Base-by-base conservation (phyloP, 2,329 filamentous ascomycete species). In the Exophiala aquamarina region DNA sequence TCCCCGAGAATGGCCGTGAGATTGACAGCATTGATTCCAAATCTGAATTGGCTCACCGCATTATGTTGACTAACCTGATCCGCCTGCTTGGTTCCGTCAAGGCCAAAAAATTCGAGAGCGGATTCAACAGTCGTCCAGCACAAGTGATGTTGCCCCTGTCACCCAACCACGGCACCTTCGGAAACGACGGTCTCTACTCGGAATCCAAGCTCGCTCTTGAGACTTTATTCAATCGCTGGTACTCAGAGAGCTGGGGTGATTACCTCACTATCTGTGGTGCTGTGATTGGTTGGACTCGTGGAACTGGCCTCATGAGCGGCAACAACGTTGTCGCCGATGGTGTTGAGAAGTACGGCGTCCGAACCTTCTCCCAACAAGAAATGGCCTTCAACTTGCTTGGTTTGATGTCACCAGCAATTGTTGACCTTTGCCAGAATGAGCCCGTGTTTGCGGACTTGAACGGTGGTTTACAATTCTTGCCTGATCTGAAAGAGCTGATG, bases 311-410 rank as follows among this genome's bases (percentile, higher is more conserved):
- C 61, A 98, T 98, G 92, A 88, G 87, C 58, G 91, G 87, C 63
- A 97, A 97, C 78, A 97, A 98, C 70, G 84, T 97, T 61, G 91
- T 97, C 57, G 93, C 93, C 28, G 92, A 97, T 68, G 93, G 92
- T 50, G 89, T 98, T 47, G 93, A 98, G 76, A 89, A 88, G 61
- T 93, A 94, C 58, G 93, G 93, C 62, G 93, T 97, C 19, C 90
- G 93, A 61, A 98, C 93, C 3, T 98, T 98, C 78, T 97, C 92
- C 8, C 93, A 97, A 73, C 90, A 95, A 68, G 93, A 98, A 71
- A 98, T 98, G 93, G 93, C 93, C 13, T 98, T 98, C 79, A 98
- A 98, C 72, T 73, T 98, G 58, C 82, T 98, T 35, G 92, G 93
- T 59, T 81, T 98, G 43, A 95, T 98, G 93, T 87, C 91, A 1